These are phyloP conservation scores for Grammothele lineata DNA, from an alignment of 768 basidiomycete species.

Conservation along the genomic window DNA sequence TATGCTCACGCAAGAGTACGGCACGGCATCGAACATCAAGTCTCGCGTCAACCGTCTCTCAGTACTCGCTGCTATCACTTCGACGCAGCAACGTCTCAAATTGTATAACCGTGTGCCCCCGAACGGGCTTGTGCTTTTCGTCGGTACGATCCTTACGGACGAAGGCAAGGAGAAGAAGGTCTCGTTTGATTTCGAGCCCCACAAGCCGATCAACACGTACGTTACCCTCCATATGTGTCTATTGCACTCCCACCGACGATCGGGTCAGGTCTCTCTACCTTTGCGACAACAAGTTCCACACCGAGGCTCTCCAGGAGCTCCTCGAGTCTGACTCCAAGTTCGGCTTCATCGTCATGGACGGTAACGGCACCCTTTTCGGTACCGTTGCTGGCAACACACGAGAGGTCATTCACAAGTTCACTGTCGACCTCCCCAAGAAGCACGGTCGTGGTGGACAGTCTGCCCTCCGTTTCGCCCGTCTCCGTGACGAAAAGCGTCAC, in stretches of 20 bases:
- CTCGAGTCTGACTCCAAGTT: conserved; percentile 97
- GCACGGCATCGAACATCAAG: conserved; percentile 99
- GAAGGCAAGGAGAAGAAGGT: conserved; percentile 99
- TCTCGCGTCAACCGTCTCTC: conserved; percentile 97
- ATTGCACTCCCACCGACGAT: neutral
- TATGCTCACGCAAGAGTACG: conserved; percentile 98
- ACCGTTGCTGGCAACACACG: conserved; percentile 95
- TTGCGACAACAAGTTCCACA: conserved; percentile 99
- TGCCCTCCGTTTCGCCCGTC: conserved; percentile 98
- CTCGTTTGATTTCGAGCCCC: conserved; percentile 97
- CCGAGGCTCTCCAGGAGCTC: conserved; percentile 93
- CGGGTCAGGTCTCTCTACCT: conserved; percentile 91
- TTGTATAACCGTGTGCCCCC: conserved; percentile 95
- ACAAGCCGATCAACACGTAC: conserved; percentile 98
- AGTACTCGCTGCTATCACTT: conserved; percentile 96
- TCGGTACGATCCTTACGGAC: conserved; percentile 95
- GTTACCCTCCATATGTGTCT: conserved; percentile 24
- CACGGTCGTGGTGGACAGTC: conserved; percentile 99
- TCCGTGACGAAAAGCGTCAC: conserved; percentile 98
- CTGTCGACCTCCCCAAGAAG: conserved; percentile 98
- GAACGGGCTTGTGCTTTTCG: conserved; percentile 95
- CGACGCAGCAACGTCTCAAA: conserved; percentile 96
- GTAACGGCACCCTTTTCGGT: conserved; percentile 96
- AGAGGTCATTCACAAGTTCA: conserved; percentile 96
- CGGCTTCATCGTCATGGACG: conserved; percentile 99